Evolutionary conservation across 306 rosid species (phyloP).

Genomic region (Pyrus bretschneideri): DNA sequence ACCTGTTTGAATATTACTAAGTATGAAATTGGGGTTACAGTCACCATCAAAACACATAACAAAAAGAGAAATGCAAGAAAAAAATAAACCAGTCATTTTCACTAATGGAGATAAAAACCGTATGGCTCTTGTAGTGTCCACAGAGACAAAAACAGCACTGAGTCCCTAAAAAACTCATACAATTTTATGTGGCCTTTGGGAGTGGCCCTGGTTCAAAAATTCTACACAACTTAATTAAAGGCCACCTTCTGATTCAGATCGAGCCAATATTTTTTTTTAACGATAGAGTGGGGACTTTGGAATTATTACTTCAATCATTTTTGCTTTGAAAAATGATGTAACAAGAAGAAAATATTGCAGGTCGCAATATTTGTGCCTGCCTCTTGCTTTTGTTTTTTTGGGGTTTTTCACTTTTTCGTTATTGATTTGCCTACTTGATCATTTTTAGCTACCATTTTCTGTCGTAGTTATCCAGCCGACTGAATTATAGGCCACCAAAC

Average conservation of each 20-base stretch:
- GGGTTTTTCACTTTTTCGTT: not conserved
- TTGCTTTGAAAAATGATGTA: constrained; percentile 36
- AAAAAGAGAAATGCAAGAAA: not conserved
- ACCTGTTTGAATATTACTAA: not conserved
- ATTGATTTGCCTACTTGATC: not conserved
- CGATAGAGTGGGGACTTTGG: constrained; percentile 34
- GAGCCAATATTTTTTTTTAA: constrained; percentile 10
- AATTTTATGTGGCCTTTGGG: constrained; percentile 37
- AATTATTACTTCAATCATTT: constrained; percentile 46
- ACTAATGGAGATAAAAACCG: constrained; percentile 7
- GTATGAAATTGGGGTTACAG: not conserved
- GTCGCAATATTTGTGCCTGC: constrained; percentile 6
- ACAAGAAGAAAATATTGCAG: not conserved
- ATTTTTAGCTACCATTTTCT: not conserved
- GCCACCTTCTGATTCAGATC: constrained; percentile 10
- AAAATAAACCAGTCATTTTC: constrained; percentile 38
- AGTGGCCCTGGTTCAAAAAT: constrained; percentile 31
- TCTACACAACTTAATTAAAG: constrained; percentile 14
- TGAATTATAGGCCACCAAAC: constrained; percentile 2
- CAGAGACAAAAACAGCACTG: constrained; percentile 41
- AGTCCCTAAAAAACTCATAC: constrained; percentile 20
- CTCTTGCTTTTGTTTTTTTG: constrained; percentile 16
- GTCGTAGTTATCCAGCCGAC: not conserved
- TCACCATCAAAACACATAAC: not conserved
- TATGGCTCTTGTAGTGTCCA: constrained; percentile 32